phyloP scores from a whole-genome alignment of 192 early-diverging fungal species.

The Gigaspora rosea region DNA sequence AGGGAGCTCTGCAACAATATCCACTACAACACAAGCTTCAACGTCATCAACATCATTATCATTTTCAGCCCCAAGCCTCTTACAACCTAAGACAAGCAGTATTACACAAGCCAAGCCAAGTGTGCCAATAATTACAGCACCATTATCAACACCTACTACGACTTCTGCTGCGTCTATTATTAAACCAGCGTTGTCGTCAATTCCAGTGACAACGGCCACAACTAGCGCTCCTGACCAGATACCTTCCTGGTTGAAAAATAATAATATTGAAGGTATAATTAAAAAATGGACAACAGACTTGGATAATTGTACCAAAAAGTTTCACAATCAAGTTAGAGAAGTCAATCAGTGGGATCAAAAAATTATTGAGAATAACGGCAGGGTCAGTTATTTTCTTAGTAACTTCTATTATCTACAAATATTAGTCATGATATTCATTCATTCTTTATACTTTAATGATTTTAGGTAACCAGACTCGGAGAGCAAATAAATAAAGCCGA shows the following conservation, averaged over 20 bases:
- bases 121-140: conserved; percentile 29
- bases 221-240: conserved; percentile 43
- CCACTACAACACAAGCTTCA: too few species aligned
- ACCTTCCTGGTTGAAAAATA: conserved; percentile 70
- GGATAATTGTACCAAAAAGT: conserved; percentile 74
- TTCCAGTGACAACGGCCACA: conserved; percentile 45
- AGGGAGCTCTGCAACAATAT: too few species aligned
- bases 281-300: conserved; percentile 89
- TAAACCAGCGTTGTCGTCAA: conserved; percentile 36
- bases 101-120: background rate
- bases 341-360: conserved; percentile 84
- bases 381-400: conserved; percentile 49
- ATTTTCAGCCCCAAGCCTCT: background rate
- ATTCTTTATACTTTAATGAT: conserved; percentile 31
- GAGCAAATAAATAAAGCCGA: conserved; percentile 74
- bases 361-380: conserved; percentile 80
- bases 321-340: conserved; percentile 82
- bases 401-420: conserved; percentile 15
- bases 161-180: conserved; percentile 40
- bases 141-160: conserved; percentile 36
- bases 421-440: background rate
- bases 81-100: background rate
- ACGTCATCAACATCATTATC: background rate
- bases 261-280: conserved; percentile 89
- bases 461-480: conserved; percentile 72